Base-by-base conservation (phyloP, 768 basidiomycete genomes). In the Russula sp. region DNA sequence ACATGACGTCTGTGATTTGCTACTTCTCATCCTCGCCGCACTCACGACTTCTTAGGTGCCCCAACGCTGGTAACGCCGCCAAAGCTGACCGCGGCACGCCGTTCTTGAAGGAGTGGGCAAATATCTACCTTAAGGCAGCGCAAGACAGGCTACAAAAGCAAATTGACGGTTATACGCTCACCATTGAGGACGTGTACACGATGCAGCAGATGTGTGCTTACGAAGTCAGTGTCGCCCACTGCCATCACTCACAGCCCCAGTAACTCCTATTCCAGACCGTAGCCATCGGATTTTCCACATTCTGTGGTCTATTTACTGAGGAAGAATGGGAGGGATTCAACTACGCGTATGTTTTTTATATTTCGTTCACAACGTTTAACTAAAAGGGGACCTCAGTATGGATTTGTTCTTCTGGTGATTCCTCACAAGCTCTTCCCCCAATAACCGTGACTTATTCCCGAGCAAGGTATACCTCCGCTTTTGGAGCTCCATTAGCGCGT, bases 271-370 rank as follows among this genome's bases (percentile, higher is more conserved):
- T 34, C 31, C 58, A 91, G 89, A 94, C 95, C 18, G 95, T 96
- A 50, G 89, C 92, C 0, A 79, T 96, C 11, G 94, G 92, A 9
- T 95, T 92, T 71, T 94, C 91, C 16, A 87, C 86, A 66, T 98
- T 95, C 75, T 98, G 94, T 66, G 85, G 86, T 59, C 77, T 97
- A 3, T 98, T 98, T 74, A 93, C 91, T 0, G 81, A 88, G 69
- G 85, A 91, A 49, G 94, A 97, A 74, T 98, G 94, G 94, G 87
- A 90, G 71, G 92, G 92, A 0, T 96, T 94, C 72, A 83, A 91
- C 72, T 96, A 97, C 65, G 80, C 88, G 84, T 91, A 67, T 76
- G 31, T 47, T 35, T 18, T 32, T 16, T 31, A 5, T 14, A 27
- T 18, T 31, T 5, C 27, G 32, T 2, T 75, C 87, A 62, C 85